Conservation (phyloP, 2,329 filamentous ascomycete species). For the Trichophyton verrucosum region DNA sequence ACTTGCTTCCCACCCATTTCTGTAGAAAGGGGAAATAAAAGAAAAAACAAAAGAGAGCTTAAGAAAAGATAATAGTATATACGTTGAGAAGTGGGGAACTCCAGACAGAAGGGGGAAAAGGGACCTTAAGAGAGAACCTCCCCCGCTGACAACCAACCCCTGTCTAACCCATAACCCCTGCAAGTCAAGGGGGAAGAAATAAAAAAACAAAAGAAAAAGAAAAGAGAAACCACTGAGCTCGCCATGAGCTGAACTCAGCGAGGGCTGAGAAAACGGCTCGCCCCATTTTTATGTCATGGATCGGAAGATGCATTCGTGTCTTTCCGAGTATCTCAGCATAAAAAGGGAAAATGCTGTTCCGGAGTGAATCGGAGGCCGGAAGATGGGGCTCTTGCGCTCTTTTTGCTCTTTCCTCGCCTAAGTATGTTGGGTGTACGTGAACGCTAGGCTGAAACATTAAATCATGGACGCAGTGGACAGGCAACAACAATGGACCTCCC, state of each 20-base stretch:
- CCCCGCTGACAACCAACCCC: neutral
- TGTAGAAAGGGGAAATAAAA: neutral
- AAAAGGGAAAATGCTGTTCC: neutral
- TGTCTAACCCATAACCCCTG: neutral
- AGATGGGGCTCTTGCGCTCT: neutral
- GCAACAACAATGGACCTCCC: neutral
- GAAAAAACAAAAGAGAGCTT: neutral
- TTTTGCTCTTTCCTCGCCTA: neutral
- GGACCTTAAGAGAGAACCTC: neutral
- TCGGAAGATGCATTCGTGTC: neutral
- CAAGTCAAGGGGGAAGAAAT: neutral
- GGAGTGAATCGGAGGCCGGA: neutral
- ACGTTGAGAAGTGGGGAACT: neutral
- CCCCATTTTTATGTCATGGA: neutral
- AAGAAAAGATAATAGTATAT: neutral
- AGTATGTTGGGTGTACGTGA: neutral
- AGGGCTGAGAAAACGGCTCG: neutral
- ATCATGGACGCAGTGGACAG: neutral
- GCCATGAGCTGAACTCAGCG: neutral
- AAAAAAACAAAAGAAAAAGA: neutral
- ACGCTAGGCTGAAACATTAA: conserved; percentile 2
- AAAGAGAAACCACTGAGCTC: neutral
- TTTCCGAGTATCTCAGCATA: neutral
- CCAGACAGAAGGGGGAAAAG: neutral
- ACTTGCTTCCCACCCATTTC: neutral